Evolutionary conservation across 163 green algal species (phyloP).

Genomic region (Scenedesmus sp.): DNA sequence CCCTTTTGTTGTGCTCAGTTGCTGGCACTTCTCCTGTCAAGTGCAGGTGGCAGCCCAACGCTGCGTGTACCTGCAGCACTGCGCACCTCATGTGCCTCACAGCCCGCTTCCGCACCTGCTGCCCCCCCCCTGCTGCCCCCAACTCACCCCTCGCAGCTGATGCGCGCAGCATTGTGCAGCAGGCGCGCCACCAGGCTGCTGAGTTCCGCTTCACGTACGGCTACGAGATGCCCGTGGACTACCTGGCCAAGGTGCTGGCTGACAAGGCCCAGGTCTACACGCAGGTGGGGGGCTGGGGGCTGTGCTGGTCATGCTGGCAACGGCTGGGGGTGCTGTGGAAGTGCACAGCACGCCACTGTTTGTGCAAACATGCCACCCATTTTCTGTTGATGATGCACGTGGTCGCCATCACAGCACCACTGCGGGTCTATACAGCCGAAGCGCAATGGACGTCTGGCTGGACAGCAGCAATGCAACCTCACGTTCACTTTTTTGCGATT

Average conservation of each 20-base stretch:
- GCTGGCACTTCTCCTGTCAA: no score
- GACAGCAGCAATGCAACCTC: neutral
- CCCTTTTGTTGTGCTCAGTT: no score
- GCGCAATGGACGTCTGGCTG: no score
- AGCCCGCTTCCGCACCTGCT: conserved; percentile 6
- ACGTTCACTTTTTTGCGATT: neutral
- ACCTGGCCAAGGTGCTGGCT: conserved; percentile 92
- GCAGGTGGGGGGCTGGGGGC: conserved; percentile 75
- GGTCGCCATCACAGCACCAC: no score
- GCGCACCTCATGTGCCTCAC: neutral
- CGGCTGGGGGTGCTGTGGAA: neutral
- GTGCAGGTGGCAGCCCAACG: neutral
- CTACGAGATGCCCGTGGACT: conserved; percentile 97
- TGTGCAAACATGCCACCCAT: neutral
- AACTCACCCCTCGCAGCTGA: conserved; percentile 79
- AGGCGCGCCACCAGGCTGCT: conserved; percentile 93
- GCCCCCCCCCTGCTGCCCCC: neutral
- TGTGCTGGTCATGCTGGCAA: neutral
- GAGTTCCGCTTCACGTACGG: conserved; percentile 98
- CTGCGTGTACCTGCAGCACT: neutral
- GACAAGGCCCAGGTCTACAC: conserved; percentile 99
- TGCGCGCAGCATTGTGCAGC: conserved; percentile 90
- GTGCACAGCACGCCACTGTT: neutral
- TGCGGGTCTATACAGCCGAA: no score
- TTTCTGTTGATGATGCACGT: no score